phyloP scores from a whole-genome alignment of 2,329 filamentous ascomycete species.

The Colletotrichum euphorbiae region DNA sequence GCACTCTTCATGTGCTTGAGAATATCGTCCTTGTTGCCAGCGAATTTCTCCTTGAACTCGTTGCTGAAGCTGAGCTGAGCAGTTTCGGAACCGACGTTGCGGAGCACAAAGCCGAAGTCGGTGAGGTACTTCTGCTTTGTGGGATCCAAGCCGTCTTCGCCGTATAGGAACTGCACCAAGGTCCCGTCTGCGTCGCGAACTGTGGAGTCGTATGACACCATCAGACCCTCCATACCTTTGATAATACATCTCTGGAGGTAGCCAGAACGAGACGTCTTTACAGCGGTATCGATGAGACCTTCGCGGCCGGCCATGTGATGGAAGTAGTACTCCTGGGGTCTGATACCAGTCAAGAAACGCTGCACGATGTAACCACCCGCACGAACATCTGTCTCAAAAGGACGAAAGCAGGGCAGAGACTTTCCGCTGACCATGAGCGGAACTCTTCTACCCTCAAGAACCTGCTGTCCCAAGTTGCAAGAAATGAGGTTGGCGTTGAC shows the following conservation, averaged over 20 bases:
- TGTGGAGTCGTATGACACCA: conserved; percentile 91
- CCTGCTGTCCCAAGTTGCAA: conserved; percentile 96
- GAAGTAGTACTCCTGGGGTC: conserved; percentile 98
- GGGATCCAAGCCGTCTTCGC: conserved; percentile 94
- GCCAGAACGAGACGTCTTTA: conserved; percentile 97
- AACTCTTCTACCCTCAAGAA: conserved; percentile 93
- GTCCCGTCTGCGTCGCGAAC: conserved; percentile 95
- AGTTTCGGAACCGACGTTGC: conserved; percentile 85
- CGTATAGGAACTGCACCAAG: conserved; percentile 94
- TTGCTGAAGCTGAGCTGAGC: conserved; percentile 77
- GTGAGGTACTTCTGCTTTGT: conserved; percentile 92
- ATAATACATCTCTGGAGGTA: conserved; percentile 97
- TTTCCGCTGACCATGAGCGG: conserved; percentile 99
- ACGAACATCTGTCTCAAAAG: conserved; percentile 88
- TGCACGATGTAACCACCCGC: conserved; percentile 95
- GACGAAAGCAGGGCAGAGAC: conserved; percentile 91
- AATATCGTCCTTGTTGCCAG: conserved; percentile 67
- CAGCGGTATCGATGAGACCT: conserved; percentile 97
- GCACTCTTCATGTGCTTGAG: conserved; percentile 86
- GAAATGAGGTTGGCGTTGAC: conserved; percentile 99
- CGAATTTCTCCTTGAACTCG: conserved; percentile 58
- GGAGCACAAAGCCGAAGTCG: conserved; percentile 89
- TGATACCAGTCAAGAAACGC: conserved; percentile 96
- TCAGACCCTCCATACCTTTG: conserved; percentile 97
- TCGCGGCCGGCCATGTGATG: conserved; percentile 99